Base-by-base conservation (phyloP, 306 rosid genomes). In the Quercus alba region DNA sequence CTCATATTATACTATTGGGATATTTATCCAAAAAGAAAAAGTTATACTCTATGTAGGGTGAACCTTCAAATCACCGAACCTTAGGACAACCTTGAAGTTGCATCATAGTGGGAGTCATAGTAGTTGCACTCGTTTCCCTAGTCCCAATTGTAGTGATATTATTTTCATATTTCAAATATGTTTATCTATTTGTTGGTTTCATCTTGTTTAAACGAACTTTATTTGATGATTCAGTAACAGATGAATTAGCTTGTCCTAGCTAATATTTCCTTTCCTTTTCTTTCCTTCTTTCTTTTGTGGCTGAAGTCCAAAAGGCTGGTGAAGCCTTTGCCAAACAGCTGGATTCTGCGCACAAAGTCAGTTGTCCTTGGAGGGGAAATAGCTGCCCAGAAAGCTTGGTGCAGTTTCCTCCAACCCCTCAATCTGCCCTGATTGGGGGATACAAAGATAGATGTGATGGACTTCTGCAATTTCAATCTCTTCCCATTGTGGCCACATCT, bases 391-490 rank as follows among this genome's bases (percentile, higher is more conserved):
- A 91, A 83, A 93, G 99, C 85, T 87, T 96, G 84, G 99, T 93
- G 92, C 99, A 96, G 76, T 96, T 93, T 80, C 99, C 97, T 80
- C 99, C 97, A 67, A 86, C 99, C 67, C 85, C 97, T 83, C 94
- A 90, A 76, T 90, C 98, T 57, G 97, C 98, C 31, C 79, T 96
- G 83, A 85, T 96, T 76, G 98, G 97, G 44, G 99, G 93, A 18
- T 96, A 90, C 82, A 96, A 96, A 91, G 99, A 96, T 83, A 89
- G 99, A 86, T 93, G 97, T 87, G 99, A 96, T 88, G 97, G 98
- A 56, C 98, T 96, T 17, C 31, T 89, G 82, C 98, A 96, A 81
- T 96, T 93, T 88, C 88, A 86, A 62, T 87, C 81, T 67, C 91
- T 96, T 76, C 98, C 99, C 41, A 89, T 86, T 79, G 86, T 96